Evolutionary conservation across 1,284 basidiomycete genomes (phyloP), one percentile per base, ranked within the genome.

Genomic region (Schizophyllum amplum): DNA sequence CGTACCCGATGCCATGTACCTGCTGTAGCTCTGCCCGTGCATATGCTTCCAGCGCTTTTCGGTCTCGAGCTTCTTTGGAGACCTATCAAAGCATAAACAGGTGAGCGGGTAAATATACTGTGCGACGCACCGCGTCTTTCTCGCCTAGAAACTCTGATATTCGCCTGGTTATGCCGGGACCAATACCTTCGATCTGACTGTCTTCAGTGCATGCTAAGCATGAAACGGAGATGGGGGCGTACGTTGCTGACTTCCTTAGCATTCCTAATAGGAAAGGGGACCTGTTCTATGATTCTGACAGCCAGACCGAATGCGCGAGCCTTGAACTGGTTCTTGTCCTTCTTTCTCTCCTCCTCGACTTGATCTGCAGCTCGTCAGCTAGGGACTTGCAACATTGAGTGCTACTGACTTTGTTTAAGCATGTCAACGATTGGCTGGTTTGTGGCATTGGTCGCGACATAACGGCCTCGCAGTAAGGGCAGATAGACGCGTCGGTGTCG

Each of bases 221-320:
- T 9, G 11, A 3, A 58, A 57, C 47, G 33, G 24, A 27, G 24
- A 13, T 55, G 5, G 17, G 47, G 22, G 26, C 50, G 9, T 13
- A 50, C 48, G 21, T 50, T 50, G 5, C 24, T 22, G 13, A 75
- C 70, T 56, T 81, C 76, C 25, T 71, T 64, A 50, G 70, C 73
- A 4, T 75, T 72, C 27, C 62, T 68, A 56, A 82, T 71, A 54
- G 76, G 75, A 52, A 71, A 64, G 21, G 75, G 63, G 2, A 78
- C 62, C 47, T 66, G 57, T 27, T 67, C 58, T 53, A 82, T 71
- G 42, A 67, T 67, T 9, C 63, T 67, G 56, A 83, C 78, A 3
- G 81, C 81, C 55, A 65, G 70, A 51, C 67, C 67, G 61, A 76
- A 81, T n/a, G 80, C 74, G 55, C 73, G 72, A 9, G 81, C 63